Conservation (phyloP, 2,329 filamentous ascomycete genomes). For the Rhinocladiella similis region DNA sequence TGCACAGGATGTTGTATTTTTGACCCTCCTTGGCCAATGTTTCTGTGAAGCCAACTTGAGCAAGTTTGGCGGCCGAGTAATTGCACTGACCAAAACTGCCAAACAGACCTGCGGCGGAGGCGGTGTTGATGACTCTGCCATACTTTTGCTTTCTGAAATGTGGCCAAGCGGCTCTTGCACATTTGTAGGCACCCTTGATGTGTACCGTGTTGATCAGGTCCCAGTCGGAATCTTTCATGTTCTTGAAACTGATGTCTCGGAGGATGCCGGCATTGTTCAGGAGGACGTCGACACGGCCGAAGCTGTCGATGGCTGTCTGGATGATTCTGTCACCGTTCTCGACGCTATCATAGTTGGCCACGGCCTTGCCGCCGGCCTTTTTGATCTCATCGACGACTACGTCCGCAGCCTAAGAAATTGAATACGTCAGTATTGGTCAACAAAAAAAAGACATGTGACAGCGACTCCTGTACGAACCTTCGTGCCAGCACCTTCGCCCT, state of each 20-base stretch:
- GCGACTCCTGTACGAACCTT: slow-evolving; percentile 61
- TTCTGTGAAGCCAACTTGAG: slow-evolving; percentile 95
- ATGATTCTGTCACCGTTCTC: slow-evolving; percentile 94
- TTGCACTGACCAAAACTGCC: slow-evolving; percentile 95
- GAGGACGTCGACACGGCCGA: slow-evolving; percentile 80
- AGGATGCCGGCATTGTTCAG: slow-evolving; percentile 98
- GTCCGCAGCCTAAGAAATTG: slow-evolving; percentile 59
- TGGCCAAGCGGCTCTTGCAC: slow-evolving; percentile 89
- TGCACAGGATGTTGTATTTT: slow-evolving; percentile 97
- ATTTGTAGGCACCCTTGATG: slow-evolving; percentile 93
- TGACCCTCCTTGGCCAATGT: slow-evolving; percentile 94
- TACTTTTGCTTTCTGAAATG: slow-evolving; percentile 99
- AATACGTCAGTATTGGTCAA: slow-evolving; percentile 52
- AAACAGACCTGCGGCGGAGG: slow-evolving; percentile 93
- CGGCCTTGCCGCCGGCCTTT: slow-evolving; percentile 86
- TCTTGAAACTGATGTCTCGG: slow-evolving; percentile 95
- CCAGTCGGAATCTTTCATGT: slow-evolving; percentile 97
- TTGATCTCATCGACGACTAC: slow-evolving; percentile 57
- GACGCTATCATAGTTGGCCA: slow-evolving; percentile 86
- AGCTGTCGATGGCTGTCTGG: slow-evolving; percentile 55
- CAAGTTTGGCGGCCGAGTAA: slow-evolving; percentile 95
- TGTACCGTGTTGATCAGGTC: slow-evolving; percentile 92
- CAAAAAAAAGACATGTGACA: slow-evolving; percentile 46
- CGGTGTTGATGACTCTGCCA: slow-evolving; percentile 92
- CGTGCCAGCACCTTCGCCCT: slow-evolving; percentile 82